phyloP scores from a whole-genome alignment of 2,329 filamentous ascomycete genomes.

The Periconia sp. region DNA sequence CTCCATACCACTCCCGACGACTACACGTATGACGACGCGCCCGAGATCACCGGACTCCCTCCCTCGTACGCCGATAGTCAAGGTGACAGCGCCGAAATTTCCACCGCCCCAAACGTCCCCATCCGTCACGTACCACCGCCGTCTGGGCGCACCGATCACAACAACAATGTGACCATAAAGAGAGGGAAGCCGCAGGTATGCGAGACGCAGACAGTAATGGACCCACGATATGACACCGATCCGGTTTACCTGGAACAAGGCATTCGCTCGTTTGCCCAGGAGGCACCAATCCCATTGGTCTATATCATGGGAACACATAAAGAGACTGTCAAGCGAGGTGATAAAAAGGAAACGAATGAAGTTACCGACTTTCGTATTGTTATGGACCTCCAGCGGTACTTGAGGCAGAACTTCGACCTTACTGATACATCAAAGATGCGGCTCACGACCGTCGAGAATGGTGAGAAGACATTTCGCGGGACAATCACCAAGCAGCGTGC shows the following conservation, averaged over 20 bases:
- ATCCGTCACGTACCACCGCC: slow-evolving; percentile 36
- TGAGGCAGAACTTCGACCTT: slow-evolving; percentile 26
- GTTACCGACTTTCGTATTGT: slow-evolving; percentile 47
- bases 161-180: slow-evolving; percentile 21
- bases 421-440: slow-evolving; percentile 30
- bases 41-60: slow-evolving; percentile 37
- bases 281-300: slow-evolving; percentile 41
- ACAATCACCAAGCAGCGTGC: slow-evolving; percentile 62
- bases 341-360: slow-evolving; percentile 43
- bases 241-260: slow-evolving; percentile 37
- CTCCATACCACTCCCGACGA: slow-evolving; percentile 47
- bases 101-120: slow-evolving; percentile 3
- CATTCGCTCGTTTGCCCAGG: slow-evolving; percentile 30
- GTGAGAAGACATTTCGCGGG: slow-evolving; percentile 69
- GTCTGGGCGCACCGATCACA: slow-evolving; percentile 35
- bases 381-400: slow-evolving; percentile 39
- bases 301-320: slow-evolving; percentile 47
- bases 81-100: slow-evolving; percentile 17
- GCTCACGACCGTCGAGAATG: slow-evolving; percentile 59
- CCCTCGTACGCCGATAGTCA: slow-evolving; percentile 46
- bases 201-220: slow-evolving; percentile 34
- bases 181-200: slow-evolving; percentile 35
- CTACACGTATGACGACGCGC: slow-evolving; percentile 45
- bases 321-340: slow-evolving; percentile 40
- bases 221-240: slow-evolving; percentile 39